A percentile compares a stretch with the other conserved stretches of the same genome.
phyloP scores from a whole-genome alignment of 257 asterid species.

The Solanum lycopersicoides region DNA sequence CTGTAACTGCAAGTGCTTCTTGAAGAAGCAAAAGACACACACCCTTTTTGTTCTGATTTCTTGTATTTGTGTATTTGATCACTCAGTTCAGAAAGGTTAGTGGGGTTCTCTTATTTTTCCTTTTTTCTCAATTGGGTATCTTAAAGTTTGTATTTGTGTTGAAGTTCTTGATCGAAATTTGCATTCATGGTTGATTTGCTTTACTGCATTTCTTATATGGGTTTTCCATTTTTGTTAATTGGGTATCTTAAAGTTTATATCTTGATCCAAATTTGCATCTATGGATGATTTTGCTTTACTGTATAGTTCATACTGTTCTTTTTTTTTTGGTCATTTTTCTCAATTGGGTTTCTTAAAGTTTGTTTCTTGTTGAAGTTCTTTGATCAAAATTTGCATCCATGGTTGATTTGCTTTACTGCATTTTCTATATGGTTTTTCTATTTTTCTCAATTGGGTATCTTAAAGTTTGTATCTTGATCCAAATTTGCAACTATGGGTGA shows the following conservation, averaged over 20 bases:
- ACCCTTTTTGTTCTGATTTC: background rate
- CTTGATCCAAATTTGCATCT: background rate
- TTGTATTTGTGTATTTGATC: background rate
- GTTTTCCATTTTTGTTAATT: background rate
- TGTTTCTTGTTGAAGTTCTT: background rate
- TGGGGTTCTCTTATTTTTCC: background rate
- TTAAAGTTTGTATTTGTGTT: background rate
- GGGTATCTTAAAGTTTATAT: background rate
- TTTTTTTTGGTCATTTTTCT: background rate
- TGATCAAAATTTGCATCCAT: background rate
- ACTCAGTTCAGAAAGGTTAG: background rate
- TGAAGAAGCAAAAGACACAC: background rate
- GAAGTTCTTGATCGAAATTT: background rate
- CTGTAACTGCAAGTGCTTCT: background rate
- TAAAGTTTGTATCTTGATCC: background rate
- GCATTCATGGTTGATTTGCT: background rate
- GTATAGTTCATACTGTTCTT: background rate
- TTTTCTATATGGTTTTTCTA: background rate
- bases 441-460: background rate
- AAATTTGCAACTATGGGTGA: background rate
- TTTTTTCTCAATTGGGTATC: background rate
- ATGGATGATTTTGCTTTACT: background rate
- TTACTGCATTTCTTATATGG: background rate
- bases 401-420: no score
- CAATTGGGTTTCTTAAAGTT: background rate